phyloP scores from a whole-genome alignment of 2,329 filamentous ascomycete genomes.

The Ascochyta fabae region DNA sequence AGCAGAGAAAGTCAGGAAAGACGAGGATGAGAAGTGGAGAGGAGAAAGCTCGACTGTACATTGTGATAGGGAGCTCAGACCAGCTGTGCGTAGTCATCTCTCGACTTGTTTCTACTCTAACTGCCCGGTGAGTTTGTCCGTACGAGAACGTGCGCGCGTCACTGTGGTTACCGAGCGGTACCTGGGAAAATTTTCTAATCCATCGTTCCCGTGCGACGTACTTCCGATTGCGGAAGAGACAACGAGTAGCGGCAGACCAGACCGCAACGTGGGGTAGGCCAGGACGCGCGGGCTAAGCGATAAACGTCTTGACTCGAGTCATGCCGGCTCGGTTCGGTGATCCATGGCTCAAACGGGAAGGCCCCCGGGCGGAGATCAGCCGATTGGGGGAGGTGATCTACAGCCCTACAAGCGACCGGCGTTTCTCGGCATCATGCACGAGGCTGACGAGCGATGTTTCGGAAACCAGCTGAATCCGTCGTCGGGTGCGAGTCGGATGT shows the following conservation, averaged over 20 bases:
- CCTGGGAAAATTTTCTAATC: not conserved
- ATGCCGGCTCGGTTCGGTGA: not conserved
- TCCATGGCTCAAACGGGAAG: not conserved
- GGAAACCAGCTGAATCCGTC: not conserved
- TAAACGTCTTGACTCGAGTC: not conserved
- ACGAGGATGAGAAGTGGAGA: not conserved
- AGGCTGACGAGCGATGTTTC: slow-evolving; percentile 2
- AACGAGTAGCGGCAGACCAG: not conserved
- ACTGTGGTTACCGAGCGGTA: too few relatives aligned
- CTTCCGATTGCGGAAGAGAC: not conserved
- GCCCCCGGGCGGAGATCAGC: slow-evolving; percentile 5
- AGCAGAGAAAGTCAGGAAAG: too few relatives aligned
- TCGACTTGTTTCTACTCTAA: too few relatives aligned
- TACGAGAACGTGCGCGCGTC: too few relatives aligned
- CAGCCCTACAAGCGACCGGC: not conserved
- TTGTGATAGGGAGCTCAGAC: not conserved
- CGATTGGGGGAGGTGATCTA: not conserved
- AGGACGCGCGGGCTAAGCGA: too few relatives aligned
- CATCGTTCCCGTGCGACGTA: not conserved
- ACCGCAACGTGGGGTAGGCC: not conserved
- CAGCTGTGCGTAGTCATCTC: not conserved
- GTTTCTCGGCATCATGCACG: slow-evolving; percentile 4
- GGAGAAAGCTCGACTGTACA: not conserved
- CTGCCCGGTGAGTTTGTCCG: too few relatives aligned
- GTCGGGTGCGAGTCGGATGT: not conserved